phyloP scores from a whole-genome alignment of 768 basidiomycete species.

The Coprinopsis cinerea region DNA sequence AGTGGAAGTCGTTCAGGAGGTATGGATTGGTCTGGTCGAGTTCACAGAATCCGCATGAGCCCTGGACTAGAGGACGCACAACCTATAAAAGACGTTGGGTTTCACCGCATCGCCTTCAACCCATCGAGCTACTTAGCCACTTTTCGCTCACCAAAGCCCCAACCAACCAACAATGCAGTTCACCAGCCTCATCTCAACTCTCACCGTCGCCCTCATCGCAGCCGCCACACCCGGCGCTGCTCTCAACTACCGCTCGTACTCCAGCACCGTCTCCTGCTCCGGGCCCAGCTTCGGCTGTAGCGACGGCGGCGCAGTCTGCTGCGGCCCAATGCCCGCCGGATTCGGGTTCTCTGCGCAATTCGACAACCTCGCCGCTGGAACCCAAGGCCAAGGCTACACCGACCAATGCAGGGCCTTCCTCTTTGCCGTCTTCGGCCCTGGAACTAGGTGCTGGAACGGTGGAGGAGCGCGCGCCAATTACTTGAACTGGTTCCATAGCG shows the following conservation, averaged over 20 bases:
- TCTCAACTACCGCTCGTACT: constrained; percentile 10
- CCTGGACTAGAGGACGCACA: too few relatives aligned
- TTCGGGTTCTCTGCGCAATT: constrained; percentile 15
- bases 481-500: constrained; percentile 13
- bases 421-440: constrained; percentile 13
- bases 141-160: too few relatives aligned
- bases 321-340: constrained; percentile 14
- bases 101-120: too few relatives aligned
- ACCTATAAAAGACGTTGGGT: too few relatives aligned
- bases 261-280: constrained; percentile 12
- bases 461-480: constrained; percentile 10
- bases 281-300: constrained; percentile 14
- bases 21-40: too few relatives aligned
- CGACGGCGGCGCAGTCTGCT: constrained; percentile 13
- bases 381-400: constrained; percentile 14
- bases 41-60: too few relatives aligned
- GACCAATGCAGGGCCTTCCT: constrained; percentile 6
- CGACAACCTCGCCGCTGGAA: constrained; percentile 12
- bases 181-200: too few relatives aligned
- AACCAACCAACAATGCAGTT: too few relatives aligned
- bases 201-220: constrained; percentile 5
- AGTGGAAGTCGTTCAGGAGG: too few relatives aligned
- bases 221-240: not conserved
- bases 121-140: too few relatives aligned
- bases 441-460: constrained; percentile 14